Evolutionary conservation across 495 filamentous ascomycete species (phyloP), one percentile per base, ranked within the genome.

Genomic region (Entonaema liquescens): DNA sequence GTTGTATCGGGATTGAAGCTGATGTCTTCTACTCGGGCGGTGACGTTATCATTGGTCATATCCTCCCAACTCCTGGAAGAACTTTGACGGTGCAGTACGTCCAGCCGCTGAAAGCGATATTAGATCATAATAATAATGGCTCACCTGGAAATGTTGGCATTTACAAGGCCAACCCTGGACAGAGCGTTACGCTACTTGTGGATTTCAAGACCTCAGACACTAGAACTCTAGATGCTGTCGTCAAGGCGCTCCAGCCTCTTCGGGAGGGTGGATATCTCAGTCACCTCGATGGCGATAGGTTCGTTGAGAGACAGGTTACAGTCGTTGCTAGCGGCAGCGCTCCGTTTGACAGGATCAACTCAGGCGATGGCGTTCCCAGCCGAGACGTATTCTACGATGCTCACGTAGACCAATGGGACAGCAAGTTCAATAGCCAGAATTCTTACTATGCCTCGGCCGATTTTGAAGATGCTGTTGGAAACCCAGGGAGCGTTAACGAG

Each of bases 291-390:
- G 81, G 85, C 44, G 80, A 78, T 15, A 82, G 76, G n/a, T 71
- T 83, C n/a, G 77, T 77, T 6, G 75, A 83, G 7, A 83, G 86
- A 3, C 85, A 89, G 0, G 74, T 95, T 5, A 94, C 91, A 4
- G 83, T 93, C 13, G 89, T 93, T 13, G 91, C 86, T 1, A 93
- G 91, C 8, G 92, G 92, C 11, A 87, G 87, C 53, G 87, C 90
- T 0, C 90, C 92, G 0, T 88, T 92, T 49, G 82, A 90, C 54
- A 61, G 80, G 2, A 73, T 88, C 17, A 72, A 74, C 2, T 62
- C 70, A 0, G 84, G 84, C 49, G 56, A 76, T 58, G 76, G 76
- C 15, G 61, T 79, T 7, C 79, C 77, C 1, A 79, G 85, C 59
- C 81, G 87, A 1, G 85, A 90, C 75, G 77, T 89, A 15, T 90